Evolutionary conservation across 2,329 filamentous ascomycete genomes (phyloP), one percentile per base, ranked within the genome.

Genomic region (Aphanoascus verrucosus): DNA sequence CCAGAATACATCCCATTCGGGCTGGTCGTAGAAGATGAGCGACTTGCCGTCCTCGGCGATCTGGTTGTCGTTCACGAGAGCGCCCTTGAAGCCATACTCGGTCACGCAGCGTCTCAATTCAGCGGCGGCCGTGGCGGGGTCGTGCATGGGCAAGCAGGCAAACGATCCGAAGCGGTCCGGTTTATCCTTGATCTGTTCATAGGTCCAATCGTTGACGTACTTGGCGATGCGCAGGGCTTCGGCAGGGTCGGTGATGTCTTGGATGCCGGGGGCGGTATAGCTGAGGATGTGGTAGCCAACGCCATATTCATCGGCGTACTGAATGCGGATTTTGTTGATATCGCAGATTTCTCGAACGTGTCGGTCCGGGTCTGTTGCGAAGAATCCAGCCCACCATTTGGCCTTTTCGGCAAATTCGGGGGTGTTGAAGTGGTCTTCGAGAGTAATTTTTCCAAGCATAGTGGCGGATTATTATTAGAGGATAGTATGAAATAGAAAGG

Each of bases 1-100:
- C 81, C 81, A 84, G 72, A 85, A 84, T 19, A 75, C 64, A 32
- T 69, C 67, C 73, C 77, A 85, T 56, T 78, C 74, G 0, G 76
- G 72, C 7, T 74, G 69, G 61, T 85, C 82, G 67, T 84, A 85
- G 68, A 83, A 84, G 63, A 84, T 69, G 71, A 81, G 77, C 20
- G 75, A 74, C 53, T 82, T 78, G 37, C 80, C 80, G 54, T 82
- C 77, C 0, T 68, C 57, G 14, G 78, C 73, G 28, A 77, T 75
- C 61, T 85, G 82, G 1, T 74, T 79, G 62, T 83, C 79, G 61
- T 82, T 82, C 44, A 85, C 73, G 3, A 85, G 67, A 2, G 74
- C 79, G 2, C 82, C 81, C 56, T 79, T 75, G 69, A 84, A 84
- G n/a, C 80, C 79, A 47, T 77, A 69, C 55, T 81, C 65, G 1